phyloP scores from a whole-genome alignment of 2,329 filamentous ascomycete genomes.

The Fonsecaea pedrosoi region DNA sequence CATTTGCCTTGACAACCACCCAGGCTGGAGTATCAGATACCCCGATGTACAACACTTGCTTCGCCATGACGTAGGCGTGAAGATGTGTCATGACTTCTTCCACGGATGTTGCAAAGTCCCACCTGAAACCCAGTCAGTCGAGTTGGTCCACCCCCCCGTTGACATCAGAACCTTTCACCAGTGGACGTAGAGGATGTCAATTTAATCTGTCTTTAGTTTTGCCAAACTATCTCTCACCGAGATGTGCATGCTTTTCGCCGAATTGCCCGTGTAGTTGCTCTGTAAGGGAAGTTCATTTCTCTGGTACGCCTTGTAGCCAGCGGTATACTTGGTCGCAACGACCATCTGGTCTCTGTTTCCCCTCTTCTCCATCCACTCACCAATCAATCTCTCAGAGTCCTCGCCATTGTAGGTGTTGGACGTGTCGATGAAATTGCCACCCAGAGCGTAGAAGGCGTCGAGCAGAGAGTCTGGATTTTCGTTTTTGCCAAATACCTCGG shows the following conservation, averaged over 20 bases:
- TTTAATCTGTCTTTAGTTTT: conserved; percentile 46
- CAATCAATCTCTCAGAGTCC: conserved; percentile 56
- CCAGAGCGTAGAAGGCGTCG: conserved; percentile 53
- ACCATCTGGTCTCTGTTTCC: conserved; percentile 58
- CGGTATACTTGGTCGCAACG: conserved; percentile 62
- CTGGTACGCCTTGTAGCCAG: conserved; percentile 37
- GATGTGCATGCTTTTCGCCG: conserved; percentile 43
- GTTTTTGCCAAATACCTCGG: conserved; percentile 41
- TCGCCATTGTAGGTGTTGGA: conserved; percentile 52
- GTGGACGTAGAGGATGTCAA: conserved; percentile 47
- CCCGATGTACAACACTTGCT: conserved; percentile 72
- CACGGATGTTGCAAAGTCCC: conserved; percentile 69
- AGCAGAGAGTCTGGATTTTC: conserved; percentile 54
- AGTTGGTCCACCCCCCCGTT: too few relatives aligned
- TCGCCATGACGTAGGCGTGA: conserved; percentile 63
- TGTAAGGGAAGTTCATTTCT: not conserved
- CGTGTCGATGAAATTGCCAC: conserved; percentile 61
- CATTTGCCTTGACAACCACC: conserved; percentile 55
- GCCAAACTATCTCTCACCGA: conserved; percentile 44
- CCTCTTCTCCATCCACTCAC: conserved; percentile 58
- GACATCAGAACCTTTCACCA: conserved; percentile 47
- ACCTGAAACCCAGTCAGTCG: conserved; percentile 44
- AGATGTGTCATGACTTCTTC: conserved; percentile 72
- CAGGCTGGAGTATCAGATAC: conserved; percentile 19
- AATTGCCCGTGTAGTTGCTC: conserved; percentile 53